These are phyloP conservation scores for Carex parvula DNA, from an alignment of 176 grass and related monocot genomes.

Conservation along the genomic window DNA sequence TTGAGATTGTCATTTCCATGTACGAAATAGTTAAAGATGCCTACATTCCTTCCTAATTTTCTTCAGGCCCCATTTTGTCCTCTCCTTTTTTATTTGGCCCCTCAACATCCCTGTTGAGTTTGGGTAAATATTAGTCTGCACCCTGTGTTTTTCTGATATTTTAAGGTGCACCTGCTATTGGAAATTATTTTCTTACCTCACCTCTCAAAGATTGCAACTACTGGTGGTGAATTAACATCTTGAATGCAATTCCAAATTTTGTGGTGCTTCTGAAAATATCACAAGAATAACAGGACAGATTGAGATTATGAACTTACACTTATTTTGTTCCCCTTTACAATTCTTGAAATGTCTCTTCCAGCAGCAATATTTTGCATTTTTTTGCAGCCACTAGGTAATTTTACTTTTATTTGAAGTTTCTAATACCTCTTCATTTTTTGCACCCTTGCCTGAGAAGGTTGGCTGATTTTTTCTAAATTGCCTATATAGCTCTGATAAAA, in stretches of 20 bases:
- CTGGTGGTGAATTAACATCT: not conserved
- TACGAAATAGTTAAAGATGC: constrained; percentile 75
- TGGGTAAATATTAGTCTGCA: not conserved
- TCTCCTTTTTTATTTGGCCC: not conserved
- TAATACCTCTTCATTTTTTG: not conserved
- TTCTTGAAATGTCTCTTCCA: not conserved
- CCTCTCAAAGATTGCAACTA: not conserved
- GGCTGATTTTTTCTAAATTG: not conserved
- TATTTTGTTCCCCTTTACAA: not conserved
- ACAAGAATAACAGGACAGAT: not conserved
- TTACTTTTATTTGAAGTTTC: not conserved
- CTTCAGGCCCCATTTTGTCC: not conserved
- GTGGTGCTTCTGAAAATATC: not conserved
- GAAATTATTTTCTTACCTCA: not conserved
- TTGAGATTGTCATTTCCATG: constrained; percentile 76
- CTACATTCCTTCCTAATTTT: constrained; percentile 49
- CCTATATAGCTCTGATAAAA: not conserved
- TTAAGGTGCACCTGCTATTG: not conserved
- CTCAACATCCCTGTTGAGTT: not conserved
- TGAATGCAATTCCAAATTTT: constrained; percentile 9
- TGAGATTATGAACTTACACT: not conserved
- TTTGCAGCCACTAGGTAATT: not conserved
- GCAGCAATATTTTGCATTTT: not conserved
- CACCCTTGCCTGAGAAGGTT: not conserved
- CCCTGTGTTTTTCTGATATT: not conserved